phyloP scores from a whole-genome alignment of 805 yeast genomes.

The Saccharomycopsis olivae region DNA sequence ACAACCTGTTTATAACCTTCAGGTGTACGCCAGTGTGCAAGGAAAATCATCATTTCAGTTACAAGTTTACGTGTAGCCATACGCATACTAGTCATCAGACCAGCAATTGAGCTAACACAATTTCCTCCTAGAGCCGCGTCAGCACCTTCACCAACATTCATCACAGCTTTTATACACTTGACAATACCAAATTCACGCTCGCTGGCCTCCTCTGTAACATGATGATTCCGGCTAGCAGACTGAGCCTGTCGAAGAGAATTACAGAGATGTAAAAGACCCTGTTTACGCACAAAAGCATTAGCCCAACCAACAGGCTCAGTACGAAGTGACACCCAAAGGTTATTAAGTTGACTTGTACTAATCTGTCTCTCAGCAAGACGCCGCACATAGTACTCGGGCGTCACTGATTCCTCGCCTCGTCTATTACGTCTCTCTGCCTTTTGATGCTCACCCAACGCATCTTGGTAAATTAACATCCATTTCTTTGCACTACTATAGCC shows the following conservation, averaged over 20 bases:
- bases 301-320: conserved; percentile 85
- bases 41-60: conserved; percentile 59
- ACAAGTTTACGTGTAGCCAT: conserved; percentile 68
- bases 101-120: conserved; percentile 51
- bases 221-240: conserved; percentile 18
- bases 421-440: conserved; percentile 32
- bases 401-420: conserved; percentile 25
- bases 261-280: conserved; percentile 73
- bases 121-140: conserved; percentile 39
- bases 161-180: conserved; percentile 64
- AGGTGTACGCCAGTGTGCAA: conserved; percentile 34
- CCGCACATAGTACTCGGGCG: conserved; percentile 72
- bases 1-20: conserved; percentile 44
- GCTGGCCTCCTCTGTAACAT: conserved; percentile 30
- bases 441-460: conserved; percentile 65
- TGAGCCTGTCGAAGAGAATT: conserved; percentile 35
- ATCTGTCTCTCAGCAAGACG: conserved; percentile 61
- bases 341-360: conserved; percentile 59
- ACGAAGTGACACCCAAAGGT: conserved; percentile 82
- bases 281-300: conserved; percentile 57
- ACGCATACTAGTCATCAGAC: conserved; percentile 66
- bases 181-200: conserved; percentile 71
- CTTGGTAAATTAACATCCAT: conserved; percentile 88
- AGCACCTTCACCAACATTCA: conserved; percentile 55
- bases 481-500: conserved; percentile 68